phyloP scores from a whole-genome alignment of 2,329 filamentous ascomycete species.

The Raffaelea deltoideospora region DNA sequence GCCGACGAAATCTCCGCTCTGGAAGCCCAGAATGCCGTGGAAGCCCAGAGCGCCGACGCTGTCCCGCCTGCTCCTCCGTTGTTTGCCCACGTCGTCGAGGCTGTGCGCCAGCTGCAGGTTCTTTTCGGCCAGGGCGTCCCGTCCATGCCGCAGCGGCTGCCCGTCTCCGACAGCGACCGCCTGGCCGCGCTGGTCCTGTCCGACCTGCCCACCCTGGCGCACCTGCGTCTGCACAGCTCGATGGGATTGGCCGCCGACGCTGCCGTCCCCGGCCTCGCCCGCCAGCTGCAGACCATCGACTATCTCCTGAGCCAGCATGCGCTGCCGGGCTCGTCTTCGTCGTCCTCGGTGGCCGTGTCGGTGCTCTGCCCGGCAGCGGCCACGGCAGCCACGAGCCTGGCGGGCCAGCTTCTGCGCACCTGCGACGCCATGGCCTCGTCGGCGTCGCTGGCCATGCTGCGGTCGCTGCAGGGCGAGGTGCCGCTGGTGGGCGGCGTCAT shows the following conservation, averaged over 20 bases:
- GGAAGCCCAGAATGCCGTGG: conserved; percentile 27
- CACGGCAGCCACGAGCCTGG: conserved; percentile 29
- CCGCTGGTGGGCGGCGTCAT: conserved; percentile 43
- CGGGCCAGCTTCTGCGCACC: conserved; percentile 38
- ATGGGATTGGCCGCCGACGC: conserved; percentile 16
- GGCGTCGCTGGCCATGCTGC: conserved; percentile 43
- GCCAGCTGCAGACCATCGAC: conserved; percentile 30
- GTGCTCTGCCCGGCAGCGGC: conserved; percentile 29
- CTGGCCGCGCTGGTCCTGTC: conserved; percentile 26
- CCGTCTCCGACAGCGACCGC: conserved; percentile 2
- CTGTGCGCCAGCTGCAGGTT: conserved; percentile 35
- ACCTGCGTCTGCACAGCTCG: conserved; percentile 26
- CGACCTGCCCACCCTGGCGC: conserved; percentile 23
- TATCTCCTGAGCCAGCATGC: conserved; percentile 24
- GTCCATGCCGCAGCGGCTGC: not conserved
- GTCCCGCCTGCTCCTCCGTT: conserved; percentile 36
- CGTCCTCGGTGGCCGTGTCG: too few species aligned
- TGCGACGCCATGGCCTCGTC: conserved; percentile 32
- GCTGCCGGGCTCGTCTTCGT: too few species aligned
- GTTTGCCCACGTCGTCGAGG: conserved; percentile 39
- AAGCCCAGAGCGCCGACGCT: conserved; percentile 17
- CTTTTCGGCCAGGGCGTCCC: conserved; percentile 19
- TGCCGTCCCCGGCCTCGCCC: conserved; percentile 15
- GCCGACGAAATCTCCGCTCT: conserved; percentile 35
- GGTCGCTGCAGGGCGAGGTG: conserved; percentile 49